Evolutionary conservation across 345 rosid genomes (phyloP).

Genomic region (Aegle marmelos): DNA sequence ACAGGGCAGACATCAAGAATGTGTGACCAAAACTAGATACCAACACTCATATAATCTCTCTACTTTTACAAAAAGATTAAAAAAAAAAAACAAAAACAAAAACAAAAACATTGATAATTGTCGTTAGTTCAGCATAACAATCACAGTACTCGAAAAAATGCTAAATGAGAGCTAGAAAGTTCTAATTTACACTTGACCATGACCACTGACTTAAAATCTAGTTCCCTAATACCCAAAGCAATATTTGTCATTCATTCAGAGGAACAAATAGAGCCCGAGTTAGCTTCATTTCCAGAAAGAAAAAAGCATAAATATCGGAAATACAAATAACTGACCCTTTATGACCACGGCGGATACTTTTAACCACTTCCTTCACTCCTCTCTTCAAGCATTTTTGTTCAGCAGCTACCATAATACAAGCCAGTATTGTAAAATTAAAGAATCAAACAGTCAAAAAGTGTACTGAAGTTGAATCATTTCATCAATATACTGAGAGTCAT

Average conservation of each 20-base stretch:
- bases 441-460: neutral
- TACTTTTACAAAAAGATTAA: neutral
- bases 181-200: neutral
- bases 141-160: neutral
- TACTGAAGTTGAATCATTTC: neutral
- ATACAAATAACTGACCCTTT: constrained; percentile 60
- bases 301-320: neutral
- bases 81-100: too few relatives aligned
- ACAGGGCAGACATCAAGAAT: too few relatives aligned
- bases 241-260: neutral
- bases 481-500: neutral
- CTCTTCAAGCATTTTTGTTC: constrained; percentile 91
- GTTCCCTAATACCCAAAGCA: neutral
- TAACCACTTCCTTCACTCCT: constrained; percentile 97
- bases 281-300: too few relatives aligned
- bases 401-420: constrained; percentile 48
- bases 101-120: neutral
- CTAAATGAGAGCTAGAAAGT: neutral
- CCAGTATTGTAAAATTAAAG: neutral
- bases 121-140: neutral
- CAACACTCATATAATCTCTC: neutral
- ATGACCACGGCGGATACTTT: constrained; percentile 80
- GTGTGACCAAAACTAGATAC: neutral
- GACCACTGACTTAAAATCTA: neutral
- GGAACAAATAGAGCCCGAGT: neutral